These are phyloP conservation scores for Crithidia brevicula DNA, from an alignment of 208 protist species.

Conservation along the genomic window DNA sequence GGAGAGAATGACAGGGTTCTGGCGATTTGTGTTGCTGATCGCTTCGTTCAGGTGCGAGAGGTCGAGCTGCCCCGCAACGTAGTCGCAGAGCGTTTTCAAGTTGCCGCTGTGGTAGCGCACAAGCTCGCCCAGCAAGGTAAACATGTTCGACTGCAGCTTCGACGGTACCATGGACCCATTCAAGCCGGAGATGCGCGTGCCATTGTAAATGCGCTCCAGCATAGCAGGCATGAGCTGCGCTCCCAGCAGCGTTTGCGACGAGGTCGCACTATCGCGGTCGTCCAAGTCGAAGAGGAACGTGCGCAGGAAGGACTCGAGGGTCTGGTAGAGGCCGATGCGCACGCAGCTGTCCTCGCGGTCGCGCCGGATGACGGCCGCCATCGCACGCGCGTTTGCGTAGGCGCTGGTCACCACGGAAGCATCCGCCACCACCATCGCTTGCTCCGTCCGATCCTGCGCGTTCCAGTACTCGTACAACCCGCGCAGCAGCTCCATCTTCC, in stretches of 20 bases:
- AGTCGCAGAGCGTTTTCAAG: slow-evolving; percentile 46
- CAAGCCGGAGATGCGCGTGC: slow-evolving; percentile 59
- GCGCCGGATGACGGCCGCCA: slow-evolving; percentile 41
- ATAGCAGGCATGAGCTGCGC: slow-evolving; percentile 52
- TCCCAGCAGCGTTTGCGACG: slow-evolving; percentile 49
- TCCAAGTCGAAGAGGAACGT: slow-evolving; percentile 49
- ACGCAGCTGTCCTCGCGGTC: slow-evolving; percentile 68
- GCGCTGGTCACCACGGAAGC: slow-evolving; percentile 14
- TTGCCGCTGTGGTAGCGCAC: slow-evolving; percentile 72
- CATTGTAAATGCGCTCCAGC: slow-evolving; percentile 84
- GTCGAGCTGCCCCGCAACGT: slow-evolving; percentile 43
- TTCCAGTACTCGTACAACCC: slow-evolving; percentile 85
- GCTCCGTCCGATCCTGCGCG: slow-evolving; percentile 71
- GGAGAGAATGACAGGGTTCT: slow-evolving; percentile 30
- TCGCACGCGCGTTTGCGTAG: slow-evolving; percentile 40
- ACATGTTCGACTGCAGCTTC: slow-evolving; percentile 60
- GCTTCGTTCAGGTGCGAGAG: slow-evolving; percentile 56
- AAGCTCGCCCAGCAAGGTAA: slow-evolving; percentile 68
- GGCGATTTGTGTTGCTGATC: slow-evolving; percentile 29
- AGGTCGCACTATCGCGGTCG: slow-evolving; percentile 23
- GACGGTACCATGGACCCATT: slow-evolving; percentile 55
- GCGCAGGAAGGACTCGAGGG: slow-evolving; percentile 73
- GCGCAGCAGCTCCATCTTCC: slow-evolving; percentile 84
- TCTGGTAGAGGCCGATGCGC: slow-evolving; percentile 65
- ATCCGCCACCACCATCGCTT: slow-evolving; percentile 54